Base-by-base conservation (phyloP, 2,329 filamentous ascomycete species). In the Phyllachora maydis region DNA sequence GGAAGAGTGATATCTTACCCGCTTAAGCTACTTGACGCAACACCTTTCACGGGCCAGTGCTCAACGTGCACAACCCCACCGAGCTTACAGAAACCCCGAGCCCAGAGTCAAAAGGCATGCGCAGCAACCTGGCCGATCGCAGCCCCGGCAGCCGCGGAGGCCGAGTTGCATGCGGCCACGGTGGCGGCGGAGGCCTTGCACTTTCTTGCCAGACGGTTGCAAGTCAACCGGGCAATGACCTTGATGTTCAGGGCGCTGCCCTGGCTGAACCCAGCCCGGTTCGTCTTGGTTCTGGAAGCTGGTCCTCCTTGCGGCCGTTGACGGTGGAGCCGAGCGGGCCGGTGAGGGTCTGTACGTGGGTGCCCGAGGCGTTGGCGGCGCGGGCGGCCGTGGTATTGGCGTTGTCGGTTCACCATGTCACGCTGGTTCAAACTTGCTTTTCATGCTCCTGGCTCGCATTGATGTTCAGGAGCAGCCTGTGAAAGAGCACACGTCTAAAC, bases 291-390 rank as follows among this genome's bases (percentile, higher is more conserved):
- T 42, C 24, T 45, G 42, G 35, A 56, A 56, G 17, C 46, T n/a
- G 43, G 10, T 40, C 39, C 39, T 47, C 46, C 32, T 53, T 40
- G 34, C 53, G 53, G 21, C 56, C 56, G 26, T 58, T 66, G 31
- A 66, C 66, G 23, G 39, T 45, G 39, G 60, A 62, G 24, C 54
- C 50, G 12, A 48, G 44, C 23, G 43, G 29, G 19, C 50, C 56
- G 11, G 49, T 50, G 41, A 59, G 59, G 11, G 42, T 34, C 34
- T 60, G 55, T 11, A 59, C 44, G 36, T 59, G 45, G 32, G 27
- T 34, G 10, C 38, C 38, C 22, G 32, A 28, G 5, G 29, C 31
- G 6, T 35, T 27, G 8, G 35, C 24, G n/a, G 26, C 8, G 12
- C 12, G 17, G 17, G 25, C 23, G n/a, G 30, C 29, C 13, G 22